Percentiles rank a stretch among this genome's conserved stretches.
Conservation (phyloP, 2,329 filamentous ascomycete species). For the Phialocephala sp. region DNA sequence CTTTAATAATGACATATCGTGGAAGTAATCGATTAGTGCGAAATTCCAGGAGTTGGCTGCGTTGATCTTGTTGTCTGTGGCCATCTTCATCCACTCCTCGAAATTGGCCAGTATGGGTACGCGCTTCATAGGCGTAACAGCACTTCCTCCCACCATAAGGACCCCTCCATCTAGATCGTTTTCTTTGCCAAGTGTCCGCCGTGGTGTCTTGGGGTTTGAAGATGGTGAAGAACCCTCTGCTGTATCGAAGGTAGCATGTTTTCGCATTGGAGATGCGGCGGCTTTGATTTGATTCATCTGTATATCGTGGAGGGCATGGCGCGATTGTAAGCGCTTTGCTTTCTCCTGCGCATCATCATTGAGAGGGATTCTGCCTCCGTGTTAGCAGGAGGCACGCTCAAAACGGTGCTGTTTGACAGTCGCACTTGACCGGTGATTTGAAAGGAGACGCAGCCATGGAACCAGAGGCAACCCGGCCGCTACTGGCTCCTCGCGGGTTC, state of each 20-base stretch:
- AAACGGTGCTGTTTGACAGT: not conserved
- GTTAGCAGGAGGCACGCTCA: conserved; percentile 10
- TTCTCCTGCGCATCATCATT: conserved; percentile 97
- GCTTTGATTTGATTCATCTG: conserved; percentile 93
- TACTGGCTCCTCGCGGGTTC: conserved; percentile 47
- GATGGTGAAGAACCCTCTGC: conserved; percentile 61
- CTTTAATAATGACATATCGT: conserved; percentile 96
- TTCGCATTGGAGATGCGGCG: conserved; percentile 75
- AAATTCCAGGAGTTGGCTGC: conserved; percentile 99
- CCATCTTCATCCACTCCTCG: conserved; percentile 99
- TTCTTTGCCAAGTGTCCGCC: conserved; percentile 47
- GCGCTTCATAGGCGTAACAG: conserved; percentile 93
- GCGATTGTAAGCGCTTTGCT: conserved; percentile 82
- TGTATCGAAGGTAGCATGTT: conserved; percentile 63
- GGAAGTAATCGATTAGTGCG: conserved; percentile 99
- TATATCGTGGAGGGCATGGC: conserved; percentile 85
- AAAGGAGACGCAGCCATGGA: conserved; percentile 41
- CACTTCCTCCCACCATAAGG: conserved; percentile 71
- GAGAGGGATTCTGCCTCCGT: conserved; percentile 75
- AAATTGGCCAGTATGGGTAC: conserved; percentile 97
- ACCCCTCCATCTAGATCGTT: conserved; percentile 61
- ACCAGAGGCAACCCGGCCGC: conserved; percentile 48
- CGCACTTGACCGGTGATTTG: conserved; percentile 45
- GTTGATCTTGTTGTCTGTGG: conserved; percentile 99
- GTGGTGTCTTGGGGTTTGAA: conserved; percentile 62